A percentile compares a stretch with the other conserved stretches of the same genome.
Conservation (phyloP, 495 filamentous ascomycete genomes). For the Daldinia childiae region DNA sequence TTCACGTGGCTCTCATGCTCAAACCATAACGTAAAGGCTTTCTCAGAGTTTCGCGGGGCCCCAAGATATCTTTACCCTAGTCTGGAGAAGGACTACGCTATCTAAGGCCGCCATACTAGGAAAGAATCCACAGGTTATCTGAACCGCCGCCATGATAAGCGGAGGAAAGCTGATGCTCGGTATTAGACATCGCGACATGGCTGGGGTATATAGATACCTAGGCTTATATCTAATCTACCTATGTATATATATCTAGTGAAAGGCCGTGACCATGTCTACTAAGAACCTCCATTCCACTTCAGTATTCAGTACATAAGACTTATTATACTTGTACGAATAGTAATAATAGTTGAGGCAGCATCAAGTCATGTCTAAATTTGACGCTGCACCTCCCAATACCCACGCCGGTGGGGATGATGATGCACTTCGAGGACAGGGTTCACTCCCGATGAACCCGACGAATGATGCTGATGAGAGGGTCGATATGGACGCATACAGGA, state of each 20-base stretch:
- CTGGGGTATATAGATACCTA: neutral
- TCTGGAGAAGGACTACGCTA: constrained; percentile 19
- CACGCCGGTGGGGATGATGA: constrained; percentile 34
- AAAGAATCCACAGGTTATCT: constrained; percentile 32
- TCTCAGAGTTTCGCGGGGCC: constrained; percentile 12
- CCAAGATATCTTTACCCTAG: constrained; percentile 31
- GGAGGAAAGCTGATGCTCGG: constrained; percentile 9
- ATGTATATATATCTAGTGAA: constrained; percentile 26
- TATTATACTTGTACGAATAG: neutral
- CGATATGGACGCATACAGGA: constrained; percentile 33
- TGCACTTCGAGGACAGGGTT: constrained; percentile 29
- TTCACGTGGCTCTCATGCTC: constrained; percentile 12
- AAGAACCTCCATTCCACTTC: neutral
- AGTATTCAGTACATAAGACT: neutral
- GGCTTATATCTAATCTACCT: neutral
- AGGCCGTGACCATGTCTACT: constrained; percentile 3
- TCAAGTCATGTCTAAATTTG: constrained; percentile 36
- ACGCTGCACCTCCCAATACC: constrained; percentile 37
- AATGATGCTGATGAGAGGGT: constrained; percentile 31
- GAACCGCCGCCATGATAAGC: constrained; percentile 30
- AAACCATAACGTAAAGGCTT: constrained; percentile 26
- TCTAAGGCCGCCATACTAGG: constrained; percentile 5
- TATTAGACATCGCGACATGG: constrained; percentile 23
- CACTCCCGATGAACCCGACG: constrained; percentile 34
- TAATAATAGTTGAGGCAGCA: constrained; percentile 2